Conservation (phyloP, 176 grass and related monocot species). For the Zizania latifolia region DNA sequence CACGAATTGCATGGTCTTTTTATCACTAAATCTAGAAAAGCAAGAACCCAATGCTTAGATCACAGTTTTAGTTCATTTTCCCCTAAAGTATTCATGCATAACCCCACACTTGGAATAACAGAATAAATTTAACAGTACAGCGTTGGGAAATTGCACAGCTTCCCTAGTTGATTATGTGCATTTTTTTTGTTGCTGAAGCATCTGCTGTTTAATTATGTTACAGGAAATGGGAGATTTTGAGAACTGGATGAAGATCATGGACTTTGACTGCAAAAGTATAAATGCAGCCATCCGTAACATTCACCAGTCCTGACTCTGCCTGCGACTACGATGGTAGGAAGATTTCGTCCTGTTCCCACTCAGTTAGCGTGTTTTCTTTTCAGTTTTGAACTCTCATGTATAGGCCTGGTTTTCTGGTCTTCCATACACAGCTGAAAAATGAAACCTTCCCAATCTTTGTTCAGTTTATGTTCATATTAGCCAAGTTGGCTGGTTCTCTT, state of each 20-base stretch:
- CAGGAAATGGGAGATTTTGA: conserved; percentile 73
- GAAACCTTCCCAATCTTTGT: background rate
- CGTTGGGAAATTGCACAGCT: background rate
- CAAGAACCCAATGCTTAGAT: background rate
- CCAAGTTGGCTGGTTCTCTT: no score
- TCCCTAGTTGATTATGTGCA: background rate
- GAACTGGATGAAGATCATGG: conserved; percentile 86
- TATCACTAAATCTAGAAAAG: background rate
- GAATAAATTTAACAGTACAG: background rate
- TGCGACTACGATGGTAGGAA: background rate
- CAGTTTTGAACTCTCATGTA: background rate
- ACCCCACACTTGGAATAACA: background rate
- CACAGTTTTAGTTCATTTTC: background rate
- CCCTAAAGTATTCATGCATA: background rate
- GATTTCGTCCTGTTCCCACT: background rate
- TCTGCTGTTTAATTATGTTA: background rate
- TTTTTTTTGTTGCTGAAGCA: background rate
- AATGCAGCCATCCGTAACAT: conserved; percentile 71
- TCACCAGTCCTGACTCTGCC: conserved; percentile 38
- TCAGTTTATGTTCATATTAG: no score
- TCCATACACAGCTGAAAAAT: background rate
- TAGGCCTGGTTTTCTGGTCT: background rate
- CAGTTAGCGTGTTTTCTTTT: background rate
- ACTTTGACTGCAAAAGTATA: conserved; percentile 74
- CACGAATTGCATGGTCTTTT: background rate